Evolutionary conservation across 2,329 filamentous ascomycete species (phyloP).

Genomic region (Cryphonectria parasitica): DNA sequence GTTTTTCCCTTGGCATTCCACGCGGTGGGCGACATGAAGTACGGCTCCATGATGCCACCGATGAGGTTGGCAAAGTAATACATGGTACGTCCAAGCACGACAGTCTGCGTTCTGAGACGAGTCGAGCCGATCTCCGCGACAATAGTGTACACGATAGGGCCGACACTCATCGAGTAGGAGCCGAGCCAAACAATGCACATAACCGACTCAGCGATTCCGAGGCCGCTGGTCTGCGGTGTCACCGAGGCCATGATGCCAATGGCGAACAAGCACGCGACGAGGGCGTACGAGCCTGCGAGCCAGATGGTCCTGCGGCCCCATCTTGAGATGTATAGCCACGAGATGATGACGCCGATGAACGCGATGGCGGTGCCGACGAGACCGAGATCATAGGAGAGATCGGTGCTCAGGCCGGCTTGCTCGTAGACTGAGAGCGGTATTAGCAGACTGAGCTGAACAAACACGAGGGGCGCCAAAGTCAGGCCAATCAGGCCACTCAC

Average conservation of each 20-base stretch:
- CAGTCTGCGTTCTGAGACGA: constrained; percentile 50
- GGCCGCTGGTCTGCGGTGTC: constrained; percentile 39
- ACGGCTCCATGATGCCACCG: constrained; percentile 44
- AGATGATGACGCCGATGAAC: constrained; percentile 48
- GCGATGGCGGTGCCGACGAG: constrained; percentile 49
- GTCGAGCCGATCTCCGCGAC: constrained; percentile 50
- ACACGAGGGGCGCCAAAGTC: neutral
- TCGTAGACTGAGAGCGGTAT: constrained; percentile 41
- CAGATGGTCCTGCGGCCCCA: constrained; percentile 50
- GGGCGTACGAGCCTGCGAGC: constrained; percentile 44
- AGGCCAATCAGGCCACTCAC: neutral
- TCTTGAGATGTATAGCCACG: constrained; percentile 48
- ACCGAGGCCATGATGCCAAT: constrained; percentile 48
- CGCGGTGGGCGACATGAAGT: constrained; percentile 44
- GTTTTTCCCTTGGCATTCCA: constrained; percentile 48
- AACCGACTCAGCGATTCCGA: constrained; percentile 46
- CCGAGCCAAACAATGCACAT: constrained; percentile 51
- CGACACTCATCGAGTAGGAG: constrained; percentile 48
- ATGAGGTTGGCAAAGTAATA: constrained; percentile 49
- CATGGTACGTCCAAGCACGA: constrained; percentile 47
- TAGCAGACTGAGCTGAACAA: neutral
- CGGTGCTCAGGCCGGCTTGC: constrained; percentile 45
- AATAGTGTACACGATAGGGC: constrained; percentile 51
- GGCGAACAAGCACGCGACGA: constrained; percentile 45
- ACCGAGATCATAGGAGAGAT: constrained; percentile 45